These are phyloP conservation scores for Blumeria hordei DNA, from an alignment of 2,329 filamentous ascomycete species.

Conservation along the genomic window DNA sequence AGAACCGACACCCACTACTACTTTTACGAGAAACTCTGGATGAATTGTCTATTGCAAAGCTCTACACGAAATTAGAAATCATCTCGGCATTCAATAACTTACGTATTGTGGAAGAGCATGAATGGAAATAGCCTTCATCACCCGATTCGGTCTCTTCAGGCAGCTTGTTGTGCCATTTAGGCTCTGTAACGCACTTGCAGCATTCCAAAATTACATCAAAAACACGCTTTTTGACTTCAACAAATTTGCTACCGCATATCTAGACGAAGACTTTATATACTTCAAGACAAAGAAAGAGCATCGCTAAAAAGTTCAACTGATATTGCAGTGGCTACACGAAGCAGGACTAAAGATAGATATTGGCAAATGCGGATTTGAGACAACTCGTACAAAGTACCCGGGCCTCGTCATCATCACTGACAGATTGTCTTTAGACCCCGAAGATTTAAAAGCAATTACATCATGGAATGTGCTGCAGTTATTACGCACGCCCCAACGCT, in stretches of 20 bases:
- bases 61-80: neutral
- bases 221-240: neutral
- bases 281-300: neutral
- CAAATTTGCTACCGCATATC: neutral
- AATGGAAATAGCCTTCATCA: neutral
- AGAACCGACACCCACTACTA: no score
- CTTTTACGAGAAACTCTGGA: no score
- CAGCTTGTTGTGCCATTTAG: slow-evolving; percentile 1
- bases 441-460: neutral
- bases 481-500: neutral
- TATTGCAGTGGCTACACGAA: neutral
- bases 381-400: slow-evolving; percentile 1
- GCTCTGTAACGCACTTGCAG: neutral
- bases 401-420: neutral
- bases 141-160: neutral
- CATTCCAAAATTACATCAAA: slow-evolving; percentile 3
- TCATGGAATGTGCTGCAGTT: neutral
- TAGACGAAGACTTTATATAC: slow-evolving; percentile 1
- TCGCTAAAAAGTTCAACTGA: slow-evolving; percentile 1
- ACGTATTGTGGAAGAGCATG: neutral
- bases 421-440: neutral
- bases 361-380: neutral
- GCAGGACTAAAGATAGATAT: slow-evolving; percentile 1
- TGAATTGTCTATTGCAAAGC: no score
- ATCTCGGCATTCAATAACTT: no score